Base-by-base conservation (phyloP, 2,329 filamentous ascomycete genomes). In the Didymosphaeria variabile region DNA sequence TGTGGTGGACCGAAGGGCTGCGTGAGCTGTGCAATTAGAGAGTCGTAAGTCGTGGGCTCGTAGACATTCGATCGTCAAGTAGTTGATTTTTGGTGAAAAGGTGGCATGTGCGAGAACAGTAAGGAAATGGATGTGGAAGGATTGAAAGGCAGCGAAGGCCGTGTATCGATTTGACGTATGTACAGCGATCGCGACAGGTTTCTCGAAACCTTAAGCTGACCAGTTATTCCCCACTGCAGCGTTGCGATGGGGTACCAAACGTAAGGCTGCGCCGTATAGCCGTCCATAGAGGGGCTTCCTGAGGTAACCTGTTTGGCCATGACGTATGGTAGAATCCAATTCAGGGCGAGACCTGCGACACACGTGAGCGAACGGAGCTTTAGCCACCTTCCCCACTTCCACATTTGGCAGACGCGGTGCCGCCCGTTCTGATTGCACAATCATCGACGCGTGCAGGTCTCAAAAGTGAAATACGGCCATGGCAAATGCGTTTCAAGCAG, bases 161-260 rank as follows among this genome's bases (percentile, higher is more conserved):
- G 23, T 45, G 52, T 32, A 45, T 55, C 50, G 36, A 52, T 31
- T 55, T 55, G 52, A 55, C 52, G 52, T 55, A 55, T 55, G 52
- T 55, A 55, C 52, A 55, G 40, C 52, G 52, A 32, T 55, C n/a
- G 53, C 36, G 53, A 47, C 53, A 55, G 53, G 53, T 46, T 55
- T 55, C 38, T 45, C 26, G 53, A 55, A 45, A 42, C 53, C 17
- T 46, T 36, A 17, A 23, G 53, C 42, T 46, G 53, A 55, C 38
- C 42, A 55, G 29, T 26, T 36, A n/a, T 46, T 55, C 53, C 19
- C 42, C 42, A 55, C 40, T 46, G 29, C 8, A 34, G 34, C 53
- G 15, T 55, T n/a, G 53, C 53, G 19, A 46, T 6, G 53, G 42
- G 52, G 23, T 55, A 15, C 52, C 52, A 54, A 32, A 26, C 50